Conservation (phyloP, 306 rosid genomes). For the Lathyrus oleraceus region DNA sequence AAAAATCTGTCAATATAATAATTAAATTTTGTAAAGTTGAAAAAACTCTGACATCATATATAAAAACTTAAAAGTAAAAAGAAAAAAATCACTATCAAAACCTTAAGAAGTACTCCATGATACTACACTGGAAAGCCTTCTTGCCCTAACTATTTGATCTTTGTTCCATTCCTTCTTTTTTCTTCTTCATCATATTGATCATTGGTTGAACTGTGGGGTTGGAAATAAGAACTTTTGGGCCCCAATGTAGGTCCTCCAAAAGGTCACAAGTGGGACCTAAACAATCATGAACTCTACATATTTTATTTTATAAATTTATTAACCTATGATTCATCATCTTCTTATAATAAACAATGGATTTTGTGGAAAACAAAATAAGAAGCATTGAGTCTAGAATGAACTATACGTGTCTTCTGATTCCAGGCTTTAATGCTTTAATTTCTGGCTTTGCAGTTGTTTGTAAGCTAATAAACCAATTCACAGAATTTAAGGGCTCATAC, state of each 20-base stretch:
- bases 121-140: conserved; percentile 17
- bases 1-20: background rate
- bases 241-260: conserved; percentile 38
- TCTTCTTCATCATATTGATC: conserved; percentile 24
- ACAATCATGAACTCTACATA: conserved; percentile 26
- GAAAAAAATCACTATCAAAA: background rate
- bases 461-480: conserved; percentile 48
- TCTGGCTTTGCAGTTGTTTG: conserved; percentile 48
- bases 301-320: background rate
- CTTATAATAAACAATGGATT: background rate
- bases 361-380: conserved; percentile 5
- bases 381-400: conserved; percentile 35
- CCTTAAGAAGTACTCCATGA: conserved; percentile 8
- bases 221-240: conserved; percentile 35
- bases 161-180: conserved; percentile 23
- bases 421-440: conserved; percentile 41
- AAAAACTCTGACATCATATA: conserved; percentile 8
- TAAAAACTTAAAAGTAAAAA: conserved; percentile 16
- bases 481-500: conserved; percentile 42
- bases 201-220: conserved; percentile 34
- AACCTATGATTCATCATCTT: conserved; percentile 26
- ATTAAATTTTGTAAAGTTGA: background rate
- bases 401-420: conserved; percentile 25
- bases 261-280: conserved; percentile 41
- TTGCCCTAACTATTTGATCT: background rate